Evolutionary conservation across 345 rosid genomes (phyloP).

Genomic region (Citrus inodora): DNA sequence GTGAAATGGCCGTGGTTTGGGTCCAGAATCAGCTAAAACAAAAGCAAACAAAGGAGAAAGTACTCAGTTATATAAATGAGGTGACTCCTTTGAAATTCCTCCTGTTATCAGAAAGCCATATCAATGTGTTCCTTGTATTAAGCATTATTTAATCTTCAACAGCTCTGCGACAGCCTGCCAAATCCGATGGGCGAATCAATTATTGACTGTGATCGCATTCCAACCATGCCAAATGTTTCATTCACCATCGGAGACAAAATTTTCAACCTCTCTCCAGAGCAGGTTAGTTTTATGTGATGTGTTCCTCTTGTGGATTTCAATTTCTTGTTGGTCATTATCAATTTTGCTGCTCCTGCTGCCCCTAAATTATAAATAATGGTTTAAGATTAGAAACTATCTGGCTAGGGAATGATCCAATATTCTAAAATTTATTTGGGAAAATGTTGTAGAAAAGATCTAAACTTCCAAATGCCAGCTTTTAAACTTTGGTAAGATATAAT

Average conservation of each 20-base stretch:
- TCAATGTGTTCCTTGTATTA: background rate
- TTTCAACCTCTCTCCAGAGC: slow-evolving; percentile 63
- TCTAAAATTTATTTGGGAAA: background rate
- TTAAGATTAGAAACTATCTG: background rate
- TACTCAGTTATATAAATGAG: slow-evolving; percentile 51
- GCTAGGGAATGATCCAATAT: background rate
- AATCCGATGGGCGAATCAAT: slow-evolving; percentile 63
- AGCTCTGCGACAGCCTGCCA: slow-evolving; percentile 70
- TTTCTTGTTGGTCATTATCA: background rate
- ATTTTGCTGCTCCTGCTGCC: background rate
- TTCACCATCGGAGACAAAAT: slow-evolving; percentile 60
- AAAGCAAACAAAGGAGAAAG: slow-evolving; percentile 48
- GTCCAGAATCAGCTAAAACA: slow-evolving; percentile 59
- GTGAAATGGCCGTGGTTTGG: slow-evolving; percentile 76
- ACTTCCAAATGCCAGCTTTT: background rate
- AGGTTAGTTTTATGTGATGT: slow-evolving; percentile 33
- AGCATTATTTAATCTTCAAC: slow-evolving; percentile 2
- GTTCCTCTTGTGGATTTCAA: background rate
- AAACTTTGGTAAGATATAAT: background rate
- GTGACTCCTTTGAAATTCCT: slow-evolving; percentile 17
- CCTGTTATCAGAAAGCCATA: background rate
- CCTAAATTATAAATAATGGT: background rate
- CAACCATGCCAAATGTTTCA: slow-evolving; percentile 53
- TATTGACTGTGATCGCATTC: slow-evolving; percentile 44
- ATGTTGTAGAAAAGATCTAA: background rate